Conservation (phyloP, 176 grass and related monocot genomes). For the Pharus latifolius region DNA sequence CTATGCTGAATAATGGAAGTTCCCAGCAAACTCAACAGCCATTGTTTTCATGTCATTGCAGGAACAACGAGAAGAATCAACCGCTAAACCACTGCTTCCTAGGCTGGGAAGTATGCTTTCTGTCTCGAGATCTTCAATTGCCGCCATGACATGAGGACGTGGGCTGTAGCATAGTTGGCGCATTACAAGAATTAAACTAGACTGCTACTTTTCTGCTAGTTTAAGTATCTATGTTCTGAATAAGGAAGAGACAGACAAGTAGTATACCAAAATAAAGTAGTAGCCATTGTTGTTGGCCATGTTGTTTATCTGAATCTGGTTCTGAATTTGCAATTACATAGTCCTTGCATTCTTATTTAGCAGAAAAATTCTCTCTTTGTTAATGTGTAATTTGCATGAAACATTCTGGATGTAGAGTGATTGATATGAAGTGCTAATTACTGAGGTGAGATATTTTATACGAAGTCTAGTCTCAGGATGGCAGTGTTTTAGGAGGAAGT, state of each 20-base stretch:
- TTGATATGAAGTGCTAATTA: background rate
- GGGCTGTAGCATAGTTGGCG: background rate
- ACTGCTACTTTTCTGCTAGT: background rate
- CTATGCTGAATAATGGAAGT: background rate
- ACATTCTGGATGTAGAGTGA: background rate
- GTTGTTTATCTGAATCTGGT: background rate
- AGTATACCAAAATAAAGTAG: background rate
- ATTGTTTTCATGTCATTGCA: slow-evolving; percentile 4
- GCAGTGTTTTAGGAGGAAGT: no score
- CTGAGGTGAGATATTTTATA: no score
- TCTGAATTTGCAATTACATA: background rate
- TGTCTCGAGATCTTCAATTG: background rate
- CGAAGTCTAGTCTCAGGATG: no score
- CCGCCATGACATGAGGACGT: background rate
- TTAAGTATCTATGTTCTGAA: background rate
- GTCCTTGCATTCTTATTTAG: no score
- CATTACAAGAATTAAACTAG: background rate
- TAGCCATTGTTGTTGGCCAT: background rate
- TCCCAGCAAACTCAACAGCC: background rate
- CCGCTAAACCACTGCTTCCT: slow-evolving; percentile 12
- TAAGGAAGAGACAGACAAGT: background rate
- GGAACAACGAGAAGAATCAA: slow-evolving; percentile 11
- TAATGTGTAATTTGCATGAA: no score
- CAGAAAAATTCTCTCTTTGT: no score
- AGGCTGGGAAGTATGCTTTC: background rate